Base-by-base conservation (phyloP, 164 flowering plant species). In the Vitis riparia region DNA sequence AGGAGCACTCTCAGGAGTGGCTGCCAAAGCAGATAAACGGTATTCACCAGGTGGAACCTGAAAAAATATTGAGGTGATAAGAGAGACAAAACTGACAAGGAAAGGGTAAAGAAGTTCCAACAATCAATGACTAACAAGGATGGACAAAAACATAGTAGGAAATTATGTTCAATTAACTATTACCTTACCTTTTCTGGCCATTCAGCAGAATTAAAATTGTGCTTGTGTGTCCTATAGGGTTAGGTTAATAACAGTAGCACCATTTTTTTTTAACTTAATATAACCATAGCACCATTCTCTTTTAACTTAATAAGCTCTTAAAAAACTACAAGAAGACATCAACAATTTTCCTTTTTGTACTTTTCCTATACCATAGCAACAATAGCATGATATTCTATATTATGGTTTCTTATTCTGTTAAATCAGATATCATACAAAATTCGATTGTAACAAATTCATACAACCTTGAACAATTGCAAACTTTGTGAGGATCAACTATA, bases 1-100 rank as follows among this genome's bases (percentile, higher is more conserved):
- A 75, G 97, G 77, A 71, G 85, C 77, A 79, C 77, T 83, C 67
- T 84, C 95, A 48, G 82, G 79, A 58, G 80, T 66, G 47, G 91
- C 87, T 60, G 94, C 83, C 72, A 91, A 44, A 63, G 98, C 92
- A 71, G 95, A 87, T 63, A 96, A 70, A 64, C 93, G 97, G 80
- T 96, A 96, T 75, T 91, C 98, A 51, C 98, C 99, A 16, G 90
- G 80, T 55, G 85, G 89, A 76, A 93, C 98, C 98, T 93, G 76
- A 62, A 69, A 16, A 66, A 57, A 55, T 9, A 56, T 10, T 56
- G 9, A 2, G 48, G 55, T 11, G 52, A 48, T 17, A 55, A 71
- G 15, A 50, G 11, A 19, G 12, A 56, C 5, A 9, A 10, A 51
- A 64, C 17, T 37, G 11, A 47, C 3, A 57, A 52, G 15, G 16